phyloP scores from a whole-genome alignment of 352 stramenopile species.

The Phytophthora aleatoria region DNA sequence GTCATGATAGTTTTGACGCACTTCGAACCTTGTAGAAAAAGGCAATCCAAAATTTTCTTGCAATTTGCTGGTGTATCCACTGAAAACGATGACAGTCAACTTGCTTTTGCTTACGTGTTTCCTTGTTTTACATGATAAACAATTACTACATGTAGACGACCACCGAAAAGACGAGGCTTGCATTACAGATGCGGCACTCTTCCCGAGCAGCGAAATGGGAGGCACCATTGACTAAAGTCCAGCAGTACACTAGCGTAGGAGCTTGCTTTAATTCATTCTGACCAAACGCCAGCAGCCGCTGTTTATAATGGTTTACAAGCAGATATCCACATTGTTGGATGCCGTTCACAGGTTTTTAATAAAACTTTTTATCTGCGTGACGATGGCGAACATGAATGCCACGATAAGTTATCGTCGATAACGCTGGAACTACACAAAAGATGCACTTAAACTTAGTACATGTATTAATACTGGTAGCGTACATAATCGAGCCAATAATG shows the following conservation, averaged over 20 bases:
- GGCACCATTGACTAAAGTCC: not conserved
- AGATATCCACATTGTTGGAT: too few relatives aligned
- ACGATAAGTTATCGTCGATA: too few relatives aligned
- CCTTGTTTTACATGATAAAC: not conserved
- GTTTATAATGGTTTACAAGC: too few relatives aligned
- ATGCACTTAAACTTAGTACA: too few relatives aligned
- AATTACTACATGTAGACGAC: not conserved
- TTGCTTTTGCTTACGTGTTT: slow-evolving; percentile 18
- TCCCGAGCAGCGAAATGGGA: slow-evolving; percentile 21
- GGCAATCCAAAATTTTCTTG: slow-evolving; percentile 35
- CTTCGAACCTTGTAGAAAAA: slow-evolving; percentile 46
- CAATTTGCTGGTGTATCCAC: slow-evolving; percentile 16
- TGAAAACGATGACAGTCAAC: not conserved
- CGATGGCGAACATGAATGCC: too few relatives aligned
- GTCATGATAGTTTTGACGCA: slow-evolving; percentile 46
- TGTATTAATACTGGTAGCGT: too few relatives aligned
- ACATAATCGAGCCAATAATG: too few relatives aligned
- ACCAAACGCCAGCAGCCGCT: too few relatives aligned
- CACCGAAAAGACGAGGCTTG: slow-evolving; percentile 17
- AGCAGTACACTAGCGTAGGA: not conserved
- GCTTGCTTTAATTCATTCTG: not conserved
- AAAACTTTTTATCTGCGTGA: too few relatives aligned
- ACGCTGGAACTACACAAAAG: too few relatives aligned
- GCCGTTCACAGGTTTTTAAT: too few relatives aligned
- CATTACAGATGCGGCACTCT: slow-evolving; percentile 16